Conservation (phyloP, 495 filamentous ascomycete genomes). For the Pseudevernia furfuracea region DNA sequence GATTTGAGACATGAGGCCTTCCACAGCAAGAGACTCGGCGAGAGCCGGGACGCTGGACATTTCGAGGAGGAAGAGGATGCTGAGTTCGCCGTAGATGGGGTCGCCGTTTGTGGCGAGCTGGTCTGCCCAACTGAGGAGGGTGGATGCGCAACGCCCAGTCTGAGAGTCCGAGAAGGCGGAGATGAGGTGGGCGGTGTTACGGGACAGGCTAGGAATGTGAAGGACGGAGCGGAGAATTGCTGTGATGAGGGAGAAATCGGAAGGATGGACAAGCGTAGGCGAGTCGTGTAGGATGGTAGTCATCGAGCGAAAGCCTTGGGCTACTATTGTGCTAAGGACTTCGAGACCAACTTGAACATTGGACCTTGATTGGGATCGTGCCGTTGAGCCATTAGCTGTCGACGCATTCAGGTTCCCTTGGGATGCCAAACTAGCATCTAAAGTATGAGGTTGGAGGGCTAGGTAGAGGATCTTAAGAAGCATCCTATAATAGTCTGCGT, state of each 20-base stretch:
- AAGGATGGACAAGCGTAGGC: constrained; percentile 46
- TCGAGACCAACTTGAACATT: constrained; percentile 52
- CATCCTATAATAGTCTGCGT: constrained; percentile 69
- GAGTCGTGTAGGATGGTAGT: constrained; percentile 62
- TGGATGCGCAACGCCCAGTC: constrained; percentile 70
- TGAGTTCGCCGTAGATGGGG: constrained; percentile 89
- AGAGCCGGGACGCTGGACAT: constrained; percentile 73
- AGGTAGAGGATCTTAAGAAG: constrained; percentile 82
- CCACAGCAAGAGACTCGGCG: constrained; percentile 81
- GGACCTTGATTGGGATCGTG: constrained; percentile 21
- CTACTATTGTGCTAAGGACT: constrained; percentile 69
- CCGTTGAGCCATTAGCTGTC: constrained; percentile 27
- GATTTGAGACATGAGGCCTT: constrained; percentile 70
- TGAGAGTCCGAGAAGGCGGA: constrained; percentile 55
- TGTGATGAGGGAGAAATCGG: constrained; percentile 82
- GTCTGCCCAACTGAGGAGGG: constrained; percentile 92
- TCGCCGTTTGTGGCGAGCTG: constrained; percentile 65
- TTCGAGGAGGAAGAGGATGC: constrained; percentile 78
- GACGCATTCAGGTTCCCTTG: constrained; percentile 7
- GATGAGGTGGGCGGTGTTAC: constrained; percentile 54
- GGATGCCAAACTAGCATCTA: constrained; percentile 11
- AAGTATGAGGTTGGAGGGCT: constrained; percentile 54
- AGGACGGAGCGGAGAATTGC: constrained; percentile 77
- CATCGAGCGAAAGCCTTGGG: constrained; percentile 69
- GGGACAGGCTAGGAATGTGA: constrained; percentile 56